Conservation (phyloP, 2,329 filamentous ascomycete species). For the Proliferodiscus dingleyae region DNA sequence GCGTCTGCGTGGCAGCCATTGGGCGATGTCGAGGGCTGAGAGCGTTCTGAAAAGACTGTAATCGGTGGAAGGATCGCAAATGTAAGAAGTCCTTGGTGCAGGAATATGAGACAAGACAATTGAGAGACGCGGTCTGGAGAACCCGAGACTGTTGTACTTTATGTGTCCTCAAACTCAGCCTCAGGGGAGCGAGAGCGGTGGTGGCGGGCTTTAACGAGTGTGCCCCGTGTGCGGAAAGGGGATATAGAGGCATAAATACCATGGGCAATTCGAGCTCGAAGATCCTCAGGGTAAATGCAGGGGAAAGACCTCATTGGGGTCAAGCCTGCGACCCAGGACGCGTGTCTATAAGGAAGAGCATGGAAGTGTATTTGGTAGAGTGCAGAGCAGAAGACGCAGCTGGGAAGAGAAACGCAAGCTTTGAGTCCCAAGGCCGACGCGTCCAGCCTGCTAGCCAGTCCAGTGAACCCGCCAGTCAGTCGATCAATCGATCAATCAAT, state of each 20-base stretch:
- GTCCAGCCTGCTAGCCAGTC: neutral
- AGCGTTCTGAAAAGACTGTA: slow-evolving; percentile 22
- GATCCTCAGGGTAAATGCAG: slow-evolving; percentile 2
- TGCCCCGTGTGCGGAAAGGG: slow-evolving; percentile 18
- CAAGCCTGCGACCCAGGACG: slow-evolving; percentile 20
- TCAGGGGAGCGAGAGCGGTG: slow-evolving; percentile 16
- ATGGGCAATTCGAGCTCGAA: no score
- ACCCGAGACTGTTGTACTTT: slow-evolving; percentile 26
- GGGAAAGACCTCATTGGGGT: slow-evolving; percentile 17
- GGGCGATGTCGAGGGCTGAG: slow-evolving; percentile 20
- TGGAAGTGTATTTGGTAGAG: slow-evolving; percentile 4
- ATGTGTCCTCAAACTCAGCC: slow-evolving; percentile 31
- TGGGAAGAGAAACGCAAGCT: slow-evolving; percentile 12
- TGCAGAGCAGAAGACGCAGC: slow-evolving; percentile 11
- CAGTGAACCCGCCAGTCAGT: no score
- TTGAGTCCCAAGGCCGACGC: neutral
- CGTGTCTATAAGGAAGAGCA: slow-evolving; percentile 15
- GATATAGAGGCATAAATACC: slow-evolving; percentile 26
- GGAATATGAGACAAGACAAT: slow-evolving; percentile 16
- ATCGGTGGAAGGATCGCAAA: slow-evolving; percentile 20
- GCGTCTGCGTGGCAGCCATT: slow-evolving; percentile 29
- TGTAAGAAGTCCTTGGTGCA: slow-evolving; percentile 17
- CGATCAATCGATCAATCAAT: no score
- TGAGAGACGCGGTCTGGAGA: slow-evolving; percentile 27
- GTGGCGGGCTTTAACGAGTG: slow-evolving; percentile 27